Conservation (phyloP, 1,139 yeast genomes). For the Taphrina populina region DNA sequence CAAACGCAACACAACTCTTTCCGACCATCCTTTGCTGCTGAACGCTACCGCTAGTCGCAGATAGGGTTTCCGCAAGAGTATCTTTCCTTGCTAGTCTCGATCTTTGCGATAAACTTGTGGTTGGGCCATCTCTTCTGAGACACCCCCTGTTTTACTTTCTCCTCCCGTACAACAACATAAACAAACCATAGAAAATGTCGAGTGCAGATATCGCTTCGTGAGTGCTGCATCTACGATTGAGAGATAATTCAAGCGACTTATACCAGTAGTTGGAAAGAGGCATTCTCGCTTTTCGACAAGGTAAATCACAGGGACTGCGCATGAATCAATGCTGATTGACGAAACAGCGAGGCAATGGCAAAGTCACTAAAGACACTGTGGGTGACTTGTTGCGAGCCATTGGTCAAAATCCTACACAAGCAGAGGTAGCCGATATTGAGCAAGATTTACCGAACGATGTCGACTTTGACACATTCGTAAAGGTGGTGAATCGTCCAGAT, state of each 20-base stretch:
- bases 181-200: slow-evolving; percentile 5
- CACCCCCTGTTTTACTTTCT: too few relatives aligned
- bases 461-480: slow-evolving; percentile 75
- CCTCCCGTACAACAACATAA: too few relatives aligned
- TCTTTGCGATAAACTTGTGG: too few relatives aligned
- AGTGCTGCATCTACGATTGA: too few relatives aligned
- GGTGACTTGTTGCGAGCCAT: slow-evolving; percentile 95
- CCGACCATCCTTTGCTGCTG: too few relatives aligned
- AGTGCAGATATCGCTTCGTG: slow-evolving; percentile 28
- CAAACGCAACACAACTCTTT: too few relatives aligned
- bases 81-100: too few relatives aligned
- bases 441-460: slow-evolving; percentile 48
- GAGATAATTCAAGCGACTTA: too few relatives aligned
- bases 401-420: slow-evolving; percentile 96
- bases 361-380: slow-evolving; percentile 79
- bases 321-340: background rate
- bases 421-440: slow-evolving; percentile 69
- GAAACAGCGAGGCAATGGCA: slow-evolving; percentile 74
- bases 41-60: too few relatives aligned
- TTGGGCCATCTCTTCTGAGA: too few relatives aligned
- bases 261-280: slow-evolving; percentile 58
- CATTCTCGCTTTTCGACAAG: slow-evolving; percentile 93
- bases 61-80: too few relatives aligned
- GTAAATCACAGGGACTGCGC: background rate
- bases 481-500: slow-evolving; percentile 79